Conservation (phyloP, 768 basidiomycete species). For the Pulveroboletus sp. region DNA sequence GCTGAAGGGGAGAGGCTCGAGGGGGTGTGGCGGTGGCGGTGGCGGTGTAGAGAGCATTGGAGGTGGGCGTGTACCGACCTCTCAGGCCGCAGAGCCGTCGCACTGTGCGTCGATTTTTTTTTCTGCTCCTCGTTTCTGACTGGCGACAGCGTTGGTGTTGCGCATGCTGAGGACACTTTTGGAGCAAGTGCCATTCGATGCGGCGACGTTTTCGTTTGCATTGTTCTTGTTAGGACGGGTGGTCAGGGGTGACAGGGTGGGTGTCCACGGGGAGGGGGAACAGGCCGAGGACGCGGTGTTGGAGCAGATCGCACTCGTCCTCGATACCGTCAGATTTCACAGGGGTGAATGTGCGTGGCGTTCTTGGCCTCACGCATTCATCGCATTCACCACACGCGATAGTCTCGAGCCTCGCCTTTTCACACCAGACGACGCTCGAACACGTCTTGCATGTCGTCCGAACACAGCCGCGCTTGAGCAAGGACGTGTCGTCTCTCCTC, state of each 20-base stretch:
- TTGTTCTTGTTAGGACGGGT: slow-evolving; percentile 75
- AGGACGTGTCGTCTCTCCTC: slow-evolving; percentile 79
- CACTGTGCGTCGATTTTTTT: slow-evolving; percentile 25
- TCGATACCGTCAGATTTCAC: slow-evolving; percentile 40
- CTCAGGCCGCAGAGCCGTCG: slow-evolving; percentile 69
- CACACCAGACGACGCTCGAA: slow-evolving; percentile 66
- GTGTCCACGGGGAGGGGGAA: slow-evolving; percentile 23
- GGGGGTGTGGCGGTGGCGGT: slow-evolving; percentile 68
- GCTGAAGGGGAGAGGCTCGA: slow-evolving; percentile 73
- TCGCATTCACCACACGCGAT: not conserved
- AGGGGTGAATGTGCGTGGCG: slow-evolving; percentile 25
- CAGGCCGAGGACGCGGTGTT: slow-evolving; percentile 56
- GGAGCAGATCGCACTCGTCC: slow-evolving; percentile 73
- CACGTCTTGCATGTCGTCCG: slow-evolving; percentile 71
- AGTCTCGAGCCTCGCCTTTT: slow-evolving; percentile 75
- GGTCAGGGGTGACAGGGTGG: slow-evolving; percentile 67
- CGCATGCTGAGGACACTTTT: slow-evolving; percentile 81
- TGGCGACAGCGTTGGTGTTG: slow-evolving; percentile 69
- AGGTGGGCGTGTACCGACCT: slow-evolving; percentile 67
- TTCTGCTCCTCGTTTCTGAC: not conserved
- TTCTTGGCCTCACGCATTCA: slow-evolving; percentile 6
- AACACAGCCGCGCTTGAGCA: slow-evolving; percentile 75
- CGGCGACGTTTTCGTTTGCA: slow-evolving; percentile 80
- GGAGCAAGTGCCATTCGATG: slow-evolving; percentile 79
- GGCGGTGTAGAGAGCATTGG: slow-evolving; percentile 75